Evolutionary conservation across 2,329 filamentous ascomycete species (phyloP), one percentile per base, ranked within the genome.

Genomic region (Clathrospora elynae): DNA sequence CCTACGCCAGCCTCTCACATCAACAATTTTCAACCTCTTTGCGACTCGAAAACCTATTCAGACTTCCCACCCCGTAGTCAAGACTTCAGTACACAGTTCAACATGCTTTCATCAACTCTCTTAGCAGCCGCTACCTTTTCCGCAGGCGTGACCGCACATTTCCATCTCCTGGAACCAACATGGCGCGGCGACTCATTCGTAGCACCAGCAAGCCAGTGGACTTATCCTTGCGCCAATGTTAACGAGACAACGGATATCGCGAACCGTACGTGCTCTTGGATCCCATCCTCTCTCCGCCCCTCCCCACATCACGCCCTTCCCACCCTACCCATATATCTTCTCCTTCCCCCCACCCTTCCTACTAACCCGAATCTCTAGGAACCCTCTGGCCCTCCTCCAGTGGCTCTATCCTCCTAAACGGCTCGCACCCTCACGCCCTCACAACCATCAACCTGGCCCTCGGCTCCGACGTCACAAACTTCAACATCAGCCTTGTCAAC

Each of bases 371-470:
- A 16, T 4, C 11, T 5, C 2, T 2, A 46, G 42, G 42, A 4
- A 46, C 75, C 4, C 48, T 62, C 20, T 78, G 75, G 75, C 74
- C 74, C 6, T 46, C 71, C 3, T 63, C 67, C 8, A 74, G 75
- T 31, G 75, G 75, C 39, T 68, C 72, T 5, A 46, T 77, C 12
- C 50, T 58, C 13, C 67, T 76, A 56, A 65, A 67, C 24, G 71
- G 70, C 18, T 57, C 60, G 23, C 75, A 78, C 56, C 58, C 59
- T 12, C 72, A 64, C 53, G 73, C 75, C 2, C 66, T 75, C 18
- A 76, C 75, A 2, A 74, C 72, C 39, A 66, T 78, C 31, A 78
- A 77, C 53, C 64, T 78, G 3, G 75, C 71, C 5, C 53, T 78
- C 29, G 74, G 66, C 39, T 54, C 50, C 28, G 67, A 68, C 35